These are phyloP conservation scores for Amaranthus hypochondriacus DNA, from an alignment of 148 eudicot genomes.

Conservation along the genomic window DNA sequence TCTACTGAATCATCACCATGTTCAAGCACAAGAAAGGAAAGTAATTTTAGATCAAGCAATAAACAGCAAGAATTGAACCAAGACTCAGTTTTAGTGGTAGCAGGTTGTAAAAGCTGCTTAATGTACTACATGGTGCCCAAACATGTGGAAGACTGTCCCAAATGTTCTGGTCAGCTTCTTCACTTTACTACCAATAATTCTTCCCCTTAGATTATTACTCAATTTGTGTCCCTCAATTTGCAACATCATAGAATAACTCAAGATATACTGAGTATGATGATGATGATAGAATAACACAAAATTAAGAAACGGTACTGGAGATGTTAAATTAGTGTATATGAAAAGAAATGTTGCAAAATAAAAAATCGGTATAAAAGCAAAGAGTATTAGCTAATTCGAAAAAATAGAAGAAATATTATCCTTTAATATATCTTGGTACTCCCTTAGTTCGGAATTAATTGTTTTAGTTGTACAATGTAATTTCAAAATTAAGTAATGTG, in stretches of 20 bases:
- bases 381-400: no score
- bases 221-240: neutral
- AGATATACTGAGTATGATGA: neutral
- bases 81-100: slow-evolving; percentile 59
- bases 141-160: slow-evolving; percentile 64
- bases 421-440: no score
- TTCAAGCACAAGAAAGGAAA: slow-evolving; percentile 22
- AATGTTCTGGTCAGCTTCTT: slow-evolving; percentile 83
- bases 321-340: no score
- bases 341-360: no score
- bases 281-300: neutral
- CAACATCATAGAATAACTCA: neutral
- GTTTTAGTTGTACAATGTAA: no score
- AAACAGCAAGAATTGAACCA: slow-evolving; percentile 9
- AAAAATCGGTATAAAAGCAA: no score
- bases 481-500: no score
- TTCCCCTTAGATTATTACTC: neutral
- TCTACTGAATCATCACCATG: slow-evolving; percentile 45
- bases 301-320: no score
- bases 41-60: slow-evolving; percentile 20
- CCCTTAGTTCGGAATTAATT: no score
- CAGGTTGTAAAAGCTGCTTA: slow-evolving; percentile 84
- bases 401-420: no score
- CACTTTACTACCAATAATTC: slow-evolving; percentile 49
- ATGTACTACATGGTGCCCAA: slow-evolving; percentile 98